Base-by-base conservation (phyloP, 257 asterid species). In the Ilex aquifolium region DNA sequence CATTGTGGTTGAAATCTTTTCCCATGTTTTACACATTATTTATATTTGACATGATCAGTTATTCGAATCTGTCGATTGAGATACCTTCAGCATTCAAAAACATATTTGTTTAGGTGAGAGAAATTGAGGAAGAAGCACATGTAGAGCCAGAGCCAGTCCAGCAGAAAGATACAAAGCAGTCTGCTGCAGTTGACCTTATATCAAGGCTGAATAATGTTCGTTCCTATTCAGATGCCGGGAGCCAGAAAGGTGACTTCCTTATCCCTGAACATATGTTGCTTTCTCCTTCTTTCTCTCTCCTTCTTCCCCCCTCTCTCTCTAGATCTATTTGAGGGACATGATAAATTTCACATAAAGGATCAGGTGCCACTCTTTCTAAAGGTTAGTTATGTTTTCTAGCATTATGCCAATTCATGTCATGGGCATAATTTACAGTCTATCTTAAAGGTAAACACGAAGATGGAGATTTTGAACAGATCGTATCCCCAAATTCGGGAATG, bases 151-250 rank as follows among this genome's bases (percentile, higher is more conserved):
- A 85, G 67, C 69, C 74, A 42, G 61, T 63, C 57, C 79, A 71
- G 57, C 84, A 76, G 67, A 84, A 80, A 77, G 98, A 86, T 73
- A 77, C 69, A 50, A 88, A 85, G 76, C 96, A 84, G 69, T 79
- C 85, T 29, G 83, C 90, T 62, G 98, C 98, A 13, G 88, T 73
- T 65, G 85, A 80, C 79, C 85, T 91, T 21, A 80, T 83, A 62
- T 81, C 98, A 17, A 78, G 94, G 84, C 75, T 91, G 77, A 91
- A 80, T 64, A 88, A 91, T 73, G 66, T 81, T 44, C 95, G 80
- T 3, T 84, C 96, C 10, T 70, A 84, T 79, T 79, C 96, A 29
- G 98, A 91, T 72, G 67, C 90, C 50, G 85, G 89, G 74, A 85
- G 85, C 72, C 52, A 50, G 40, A 91, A 85, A 84, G 97, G 96